Percentiles rank a stretch among this genome's conserved stretches.
These are phyloP conservation scores for Eutrema salsugineum DNA, from an alignment of 441 rosid species.

Conservation along the genomic window DNA sequence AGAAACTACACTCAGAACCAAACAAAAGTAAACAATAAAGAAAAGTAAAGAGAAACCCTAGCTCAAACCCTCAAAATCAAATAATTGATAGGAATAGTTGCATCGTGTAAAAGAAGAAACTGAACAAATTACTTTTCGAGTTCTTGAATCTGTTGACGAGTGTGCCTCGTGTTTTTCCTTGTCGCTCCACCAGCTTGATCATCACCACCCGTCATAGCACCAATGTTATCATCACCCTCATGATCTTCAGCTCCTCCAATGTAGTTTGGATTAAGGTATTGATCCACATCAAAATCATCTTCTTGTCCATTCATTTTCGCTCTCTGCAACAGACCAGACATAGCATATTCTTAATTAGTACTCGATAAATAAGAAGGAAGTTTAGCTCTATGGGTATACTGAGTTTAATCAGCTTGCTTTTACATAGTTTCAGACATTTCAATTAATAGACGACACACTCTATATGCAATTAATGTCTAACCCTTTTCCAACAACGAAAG, in stretches of 20 bases:
- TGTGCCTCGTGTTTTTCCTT: neutral
- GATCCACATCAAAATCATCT: neutral
- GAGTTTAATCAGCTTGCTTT: neutral
- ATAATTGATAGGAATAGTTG: neutral
- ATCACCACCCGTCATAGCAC: neutral
- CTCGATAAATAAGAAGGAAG: neutral
- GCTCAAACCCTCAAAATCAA: neutral
- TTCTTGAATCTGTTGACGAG: neutral
- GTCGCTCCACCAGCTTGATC: neutral
- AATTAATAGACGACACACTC: neutral
- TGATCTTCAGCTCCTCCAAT: neutral
- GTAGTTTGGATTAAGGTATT: neutral
- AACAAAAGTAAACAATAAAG: neutral
- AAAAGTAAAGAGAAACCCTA: neutral
- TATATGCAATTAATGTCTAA: neutral
- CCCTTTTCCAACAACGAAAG: neutral
- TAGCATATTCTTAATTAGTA: neutral
- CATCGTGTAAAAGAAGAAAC: neutral
- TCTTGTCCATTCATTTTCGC: neutral
- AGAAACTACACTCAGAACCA: constrained; percentile 33
- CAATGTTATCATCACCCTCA: neutral
- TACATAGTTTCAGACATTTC: neutral
- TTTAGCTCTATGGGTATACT: neutral
- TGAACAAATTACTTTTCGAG: constrained; percentile 13
- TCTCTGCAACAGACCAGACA: neutral